A percentile compares a stretch with the other conserved stretches of the same genome.
Conservation (phyloP, 202 grass and related monocot species). For the Miscanthus sacchariflorus region DNA sequence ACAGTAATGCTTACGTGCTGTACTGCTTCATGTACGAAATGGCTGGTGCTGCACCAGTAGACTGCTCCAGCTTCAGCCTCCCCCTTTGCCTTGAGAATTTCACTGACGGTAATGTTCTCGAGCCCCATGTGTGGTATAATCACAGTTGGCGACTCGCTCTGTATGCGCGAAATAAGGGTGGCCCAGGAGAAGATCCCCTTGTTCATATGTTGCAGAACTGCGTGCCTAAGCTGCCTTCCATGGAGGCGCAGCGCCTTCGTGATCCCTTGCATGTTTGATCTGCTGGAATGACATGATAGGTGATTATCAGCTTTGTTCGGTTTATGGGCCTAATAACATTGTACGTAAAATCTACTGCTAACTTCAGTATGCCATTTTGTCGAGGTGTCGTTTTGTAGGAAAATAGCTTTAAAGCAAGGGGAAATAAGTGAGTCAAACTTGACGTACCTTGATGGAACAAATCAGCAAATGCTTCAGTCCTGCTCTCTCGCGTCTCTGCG, state of each 20-base stretch:
- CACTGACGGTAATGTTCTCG: slow-evolving; percentile 85
- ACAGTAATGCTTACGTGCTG: slow-evolving; percentile 53
- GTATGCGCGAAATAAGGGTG: slow-evolving; percentile 68
- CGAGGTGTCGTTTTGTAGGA: too few species aligned
- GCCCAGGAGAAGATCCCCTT: slow-evolving; percentile 76
- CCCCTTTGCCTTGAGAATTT: slow-evolving; percentile 81
- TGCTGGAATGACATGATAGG: slow-evolving; percentile 7
- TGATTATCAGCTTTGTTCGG: not conserved
- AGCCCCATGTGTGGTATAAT: slow-evolving; percentile 79
- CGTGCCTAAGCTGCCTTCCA: slow-evolving; percentile 66
- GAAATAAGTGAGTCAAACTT: not conserved
- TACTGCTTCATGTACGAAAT: slow-evolving; percentile 72
- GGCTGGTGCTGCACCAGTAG: slow-evolving; percentile 74
- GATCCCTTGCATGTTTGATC: slow-evolving; percentile 73
- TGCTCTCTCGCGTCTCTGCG: not conserved
- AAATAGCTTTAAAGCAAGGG: not conserved
- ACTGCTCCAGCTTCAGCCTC: slow-evolving; percentile 59
- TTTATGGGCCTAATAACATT: not conserved
- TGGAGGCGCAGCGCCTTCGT: slow-evolving; percentile 65
- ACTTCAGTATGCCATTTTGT: too few species aligned
- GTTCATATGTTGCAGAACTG: slow-evolving; percentile 78
- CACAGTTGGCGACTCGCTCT: slow-evolving; percentile 54
- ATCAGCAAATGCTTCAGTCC: slow-evolving; percentile 24
- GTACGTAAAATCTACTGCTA: too few species aligned
- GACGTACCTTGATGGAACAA: slow-evolving; percentile 38